phyloP scores from a whole-genome alignment of 371 early-diverging fungal genomes.

The Cokeromyces recurvatus region DNA sequence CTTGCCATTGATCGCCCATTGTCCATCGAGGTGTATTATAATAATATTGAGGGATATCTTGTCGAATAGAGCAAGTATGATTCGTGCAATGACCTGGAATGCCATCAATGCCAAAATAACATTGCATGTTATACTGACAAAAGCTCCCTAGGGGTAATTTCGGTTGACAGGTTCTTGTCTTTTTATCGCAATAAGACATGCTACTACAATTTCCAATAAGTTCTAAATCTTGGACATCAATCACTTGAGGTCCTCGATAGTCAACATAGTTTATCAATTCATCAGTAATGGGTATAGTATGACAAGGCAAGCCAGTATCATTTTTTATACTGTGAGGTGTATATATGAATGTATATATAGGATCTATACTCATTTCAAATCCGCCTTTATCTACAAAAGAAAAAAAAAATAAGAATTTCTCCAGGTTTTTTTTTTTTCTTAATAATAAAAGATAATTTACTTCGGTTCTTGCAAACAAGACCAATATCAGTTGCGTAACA shows the following conservation, averaged over 20 bases:
- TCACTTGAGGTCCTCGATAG: conserved; percentile 37
- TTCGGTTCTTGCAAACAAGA: conserved; percentile 33
- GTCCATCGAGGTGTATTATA: conserved; percentile 28
- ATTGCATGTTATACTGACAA: conserved; percentile 40
- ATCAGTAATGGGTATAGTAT: conserved; percentile 35
- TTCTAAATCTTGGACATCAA: conserved; percentile 32
- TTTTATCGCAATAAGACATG: conserved; percentile 37
- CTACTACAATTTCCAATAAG: conserved; percentile 44
- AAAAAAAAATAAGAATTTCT: neutral
- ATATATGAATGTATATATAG: conserved; percentile 30
- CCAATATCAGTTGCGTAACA: conserved; percentile 42
- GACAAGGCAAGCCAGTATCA: conserved; percentile 40
- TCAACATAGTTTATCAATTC: conserved; percentile 40
- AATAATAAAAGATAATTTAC: conserved; percentile 13
- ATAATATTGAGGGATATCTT: conserved; percentile 38
- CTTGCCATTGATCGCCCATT: conserved; percentile 40
- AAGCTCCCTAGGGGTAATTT: conserved; percentile 30
- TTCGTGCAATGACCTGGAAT: conserved; percentile 43
- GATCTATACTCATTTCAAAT: conserved; percentile 35
- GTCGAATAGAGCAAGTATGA: conserved; percentile 24
- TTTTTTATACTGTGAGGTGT: conserved; percentile 18
- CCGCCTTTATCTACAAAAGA: conserved; percentile 22
- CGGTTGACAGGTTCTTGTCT: conserved; percentile 42
- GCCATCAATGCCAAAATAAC: conserved; percentile 30
- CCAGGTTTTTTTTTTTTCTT: neutral